Percentiles rank a stretch among this genome's conserved stretches.
Conservation (phyloP, 2,329 filamentous ascomycete species). For the Ceratocystis diversiconidia region DNA sequence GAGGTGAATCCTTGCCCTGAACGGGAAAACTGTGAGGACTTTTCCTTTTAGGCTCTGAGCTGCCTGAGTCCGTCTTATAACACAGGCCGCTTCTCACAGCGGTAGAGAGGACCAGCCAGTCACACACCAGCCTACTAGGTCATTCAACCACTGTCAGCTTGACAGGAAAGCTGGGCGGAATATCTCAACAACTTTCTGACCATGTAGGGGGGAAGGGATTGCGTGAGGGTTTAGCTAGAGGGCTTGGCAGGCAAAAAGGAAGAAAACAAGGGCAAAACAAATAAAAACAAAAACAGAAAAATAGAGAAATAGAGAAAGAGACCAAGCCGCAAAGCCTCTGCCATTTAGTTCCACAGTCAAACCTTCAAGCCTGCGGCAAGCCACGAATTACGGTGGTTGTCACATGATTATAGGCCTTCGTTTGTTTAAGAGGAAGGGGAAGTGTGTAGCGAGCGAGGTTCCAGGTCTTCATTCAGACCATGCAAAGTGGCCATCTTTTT, state of each 20-base stretch:
- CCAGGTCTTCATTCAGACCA: no score
- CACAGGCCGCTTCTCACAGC: background rate
- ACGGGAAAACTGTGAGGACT: background rate
- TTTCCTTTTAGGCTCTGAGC: slow-evolving; percentile 3
- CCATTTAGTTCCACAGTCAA: background rate
- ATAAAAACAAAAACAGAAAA: background rate
- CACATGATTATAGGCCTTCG: background rate
- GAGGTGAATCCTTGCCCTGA: slow-evolving; percentile 2
- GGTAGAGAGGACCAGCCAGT: background rate
- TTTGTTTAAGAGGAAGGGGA: background rate
- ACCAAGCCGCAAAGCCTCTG: background rate
- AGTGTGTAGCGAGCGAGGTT: background rate
- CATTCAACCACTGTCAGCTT: background rate
- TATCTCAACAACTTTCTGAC: background rate
- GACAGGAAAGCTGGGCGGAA: background rate
- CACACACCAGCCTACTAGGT: background rate
- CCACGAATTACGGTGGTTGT: background rate
- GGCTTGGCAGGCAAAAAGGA: background rate
- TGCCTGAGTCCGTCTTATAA: background rate
- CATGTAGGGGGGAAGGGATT: background rate
- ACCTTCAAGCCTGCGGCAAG: background rate
- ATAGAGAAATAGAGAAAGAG: background rate
- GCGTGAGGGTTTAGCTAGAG: background rate
- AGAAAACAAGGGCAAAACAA: background rate
- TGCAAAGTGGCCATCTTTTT: no score